Evolutionary conservation across 495 filamentous ascomycete species (phyloP).

Genomic region (Lichenothelia convexa): DNA sequence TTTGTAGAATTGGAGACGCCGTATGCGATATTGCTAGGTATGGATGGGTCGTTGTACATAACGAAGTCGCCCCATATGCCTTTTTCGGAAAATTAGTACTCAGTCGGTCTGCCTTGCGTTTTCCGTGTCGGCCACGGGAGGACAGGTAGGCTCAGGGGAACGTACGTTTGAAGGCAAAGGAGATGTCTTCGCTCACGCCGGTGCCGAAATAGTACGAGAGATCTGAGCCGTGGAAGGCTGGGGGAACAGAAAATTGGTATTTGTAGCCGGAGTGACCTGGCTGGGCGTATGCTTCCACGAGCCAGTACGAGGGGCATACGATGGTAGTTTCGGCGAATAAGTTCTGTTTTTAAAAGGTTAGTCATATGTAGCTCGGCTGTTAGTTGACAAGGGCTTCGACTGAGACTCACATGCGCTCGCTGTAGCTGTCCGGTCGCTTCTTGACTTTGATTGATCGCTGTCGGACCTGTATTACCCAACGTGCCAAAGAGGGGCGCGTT

Average conservation of each 20-base stretch:
- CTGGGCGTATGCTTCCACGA: constrained; percentile 37
- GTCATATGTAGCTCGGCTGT: no score
- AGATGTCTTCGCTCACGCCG: constrained; percentile 18
- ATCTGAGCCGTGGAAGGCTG: constrained; percentile 40
- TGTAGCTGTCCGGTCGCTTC: constrained; percentile 35
- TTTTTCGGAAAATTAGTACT: no score
- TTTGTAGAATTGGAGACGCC: constrained; percentile 3
- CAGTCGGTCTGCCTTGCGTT: no score
- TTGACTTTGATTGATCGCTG: constrained; percentile 26
- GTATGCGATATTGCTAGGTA: constrained; percentile 26
- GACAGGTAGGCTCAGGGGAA: no score
- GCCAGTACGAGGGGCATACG: constrained; percentile 43
- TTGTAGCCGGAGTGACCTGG: constrained; percentile 25
- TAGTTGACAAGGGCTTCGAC: no score
- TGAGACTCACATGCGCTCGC: constrained; percentile 24
- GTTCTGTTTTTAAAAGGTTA: constrained; percentile 30
- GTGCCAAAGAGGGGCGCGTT: constrained; percentile 24
- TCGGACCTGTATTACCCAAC: constrained; percentile 29
- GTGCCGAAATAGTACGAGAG: constrained; percentile 31
- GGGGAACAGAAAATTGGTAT: constrained; percentile 42
- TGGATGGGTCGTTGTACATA: constrained; percentile 29
- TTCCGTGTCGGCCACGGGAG: no score
- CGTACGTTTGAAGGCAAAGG: constrained; percentile 17
- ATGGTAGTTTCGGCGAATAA: constrained; percentile 44
- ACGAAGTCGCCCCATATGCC: constrained; percentile 37